phyloP scores from a whole-genome alignment of 495 filamentous ascomycete species.

The Paragyromitra xinjiangensis region DNA sequence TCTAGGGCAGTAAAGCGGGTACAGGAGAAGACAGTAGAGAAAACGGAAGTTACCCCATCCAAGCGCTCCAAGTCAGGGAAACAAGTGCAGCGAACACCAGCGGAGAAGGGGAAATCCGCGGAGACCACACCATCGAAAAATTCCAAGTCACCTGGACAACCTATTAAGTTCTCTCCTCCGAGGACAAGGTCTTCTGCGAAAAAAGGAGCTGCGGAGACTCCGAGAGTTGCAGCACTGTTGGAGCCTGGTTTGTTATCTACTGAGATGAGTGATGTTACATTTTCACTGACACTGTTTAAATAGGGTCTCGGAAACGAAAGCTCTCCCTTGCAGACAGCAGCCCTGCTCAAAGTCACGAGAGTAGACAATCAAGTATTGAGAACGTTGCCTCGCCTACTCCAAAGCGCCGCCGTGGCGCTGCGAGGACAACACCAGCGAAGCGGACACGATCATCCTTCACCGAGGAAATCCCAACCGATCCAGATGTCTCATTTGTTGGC shows the following conservation, averaged over 20 bases:
- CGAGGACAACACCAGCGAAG: slow-evolving; percentile 21
- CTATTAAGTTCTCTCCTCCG: slow-evolving; percentile 20
- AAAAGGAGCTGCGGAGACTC: slow-evolving; percentile 17
- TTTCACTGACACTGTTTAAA: slow-evolving; percentile 13
- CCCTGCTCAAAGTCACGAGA: slow-evolving; percentile 1
- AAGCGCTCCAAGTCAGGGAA: background rate
- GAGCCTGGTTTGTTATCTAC: slow-evolving; percentile 28
- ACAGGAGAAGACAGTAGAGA: slow-evolving; percentile 12
- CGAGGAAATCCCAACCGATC: slow-evolving; percentile 32
- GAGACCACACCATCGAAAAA: slow-evolving; percentile 24
- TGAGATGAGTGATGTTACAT: background rate
- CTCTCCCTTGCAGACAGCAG: slow-evolving; percentile 29
- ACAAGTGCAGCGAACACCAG: background rate
- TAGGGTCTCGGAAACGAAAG: slow-evolving; percentile 39
- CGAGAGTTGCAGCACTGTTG: background rate
- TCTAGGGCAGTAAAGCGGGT: background rate
- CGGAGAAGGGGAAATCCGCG: background rate
- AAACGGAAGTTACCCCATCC: slow-evolving; percentile 10
- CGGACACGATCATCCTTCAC: slow-evolving; percentile 36
- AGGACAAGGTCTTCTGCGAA: slow-evolving; percentile 46
- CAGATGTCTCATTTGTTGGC: slow-evolving; percentile 45
- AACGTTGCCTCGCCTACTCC: slow-evolving; percentile 43
- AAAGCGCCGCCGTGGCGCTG: slow-evolving; percentile 36
- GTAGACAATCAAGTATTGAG: slow-evolving; percentile 28
- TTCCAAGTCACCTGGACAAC: slow-evolving; percentile 9